Base-by-base conservation (phyloP, 345 rosid genomes). In the Salix koriyanagi region DNA sequence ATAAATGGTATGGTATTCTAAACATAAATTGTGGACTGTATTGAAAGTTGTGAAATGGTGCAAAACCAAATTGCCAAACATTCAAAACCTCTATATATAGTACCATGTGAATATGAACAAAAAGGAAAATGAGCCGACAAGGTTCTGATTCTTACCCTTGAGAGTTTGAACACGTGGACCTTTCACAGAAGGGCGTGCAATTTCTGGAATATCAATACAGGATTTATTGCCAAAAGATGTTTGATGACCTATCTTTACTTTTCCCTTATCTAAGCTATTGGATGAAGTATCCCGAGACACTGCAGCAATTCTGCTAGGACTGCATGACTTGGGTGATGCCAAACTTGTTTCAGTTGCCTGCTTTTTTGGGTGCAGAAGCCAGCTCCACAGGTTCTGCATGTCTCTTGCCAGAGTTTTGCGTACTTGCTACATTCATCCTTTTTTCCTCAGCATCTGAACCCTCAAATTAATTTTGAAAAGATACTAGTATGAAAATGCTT, bases 261-360 rank as follows among this genome's bases (percentile, higher is more conserved):
- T 92, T 70, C 89, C 87, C 84, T 87, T 90, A 69, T 89, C 84
- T 46, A 32, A 70, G 69, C 75, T 65, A 69, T 71, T 82, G 54
- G 67, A 82, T 37, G 84, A 78, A 71, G 74, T 78, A 67, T 78
- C 79, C 14, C 81, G 83, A 67, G 97, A 88, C 74, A 90, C 75
- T 37, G 80, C 77, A 82, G 87, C 76, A 54, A 75, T 42, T 86
- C 81, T 88, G 70, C 83, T 75, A 19, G 89, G 86, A 80, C 88
- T 66, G 70, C 90, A 82, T 70, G 86, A 85, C 80, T 89, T 91
- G 34, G 93, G 90, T 41, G 96, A 88, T 83, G 88, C 93, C 42
- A 85, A 79, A 73, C 85, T 78, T 78, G 80, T 74, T 78, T 89
- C 97, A 79, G 86, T 72, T 67, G 84, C 91, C 82, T 72, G 97